Evolutionary conservation across 1,139 yeast species (phyloP), one percentile per base, ranked within the genome.

Genomic region (Blastobotrys apis): DNA sequence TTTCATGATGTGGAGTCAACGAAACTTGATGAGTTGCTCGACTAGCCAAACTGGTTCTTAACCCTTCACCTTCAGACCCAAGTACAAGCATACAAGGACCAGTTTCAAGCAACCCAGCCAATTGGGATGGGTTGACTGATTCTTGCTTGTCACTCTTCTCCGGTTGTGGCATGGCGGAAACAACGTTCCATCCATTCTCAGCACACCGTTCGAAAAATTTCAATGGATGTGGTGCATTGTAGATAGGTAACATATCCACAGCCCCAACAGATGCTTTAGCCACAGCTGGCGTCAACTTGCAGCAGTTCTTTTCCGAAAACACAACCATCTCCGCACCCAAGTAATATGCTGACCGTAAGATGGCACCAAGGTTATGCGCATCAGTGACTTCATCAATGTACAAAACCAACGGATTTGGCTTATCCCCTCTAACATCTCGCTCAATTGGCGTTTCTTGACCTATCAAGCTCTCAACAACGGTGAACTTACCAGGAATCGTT

Each of bases 251-350:
- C 47, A 79, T 71, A 55, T 90, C 97, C 49, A 85, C 66, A 0
- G 96, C 92, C n/a, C 97, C 97, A 3, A 87, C 84, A 5, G 94
- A 77, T 0, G 94, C 80, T 60, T 88, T 90, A 27, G 81, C 76
- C 1, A 88, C 90, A 1, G 77, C 82, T 0, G 95, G 87, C 0
- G 87, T 78, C 50, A 88, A 62, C 21, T 81, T 75, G 1, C 96
- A 87, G 53, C 86, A 77, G 58, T 85, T 82, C 50, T 75, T 77
- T 35, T 76, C 78, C 2, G 95, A 84, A 40, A 84, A 67, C 2
- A 84, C 77, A 12, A 88, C 68, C 55, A 86, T 84, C 63, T 88
- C 96, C 1, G 76, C 95, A 2, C 97, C 97, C 33, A 88, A 70
- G 63, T 75, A 88, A 63, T 80, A 84, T 0, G 95, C 94, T 1